Conservation (phyloP, 805 yeast species). For the Diddensiella caesifluorescens region DNA sequence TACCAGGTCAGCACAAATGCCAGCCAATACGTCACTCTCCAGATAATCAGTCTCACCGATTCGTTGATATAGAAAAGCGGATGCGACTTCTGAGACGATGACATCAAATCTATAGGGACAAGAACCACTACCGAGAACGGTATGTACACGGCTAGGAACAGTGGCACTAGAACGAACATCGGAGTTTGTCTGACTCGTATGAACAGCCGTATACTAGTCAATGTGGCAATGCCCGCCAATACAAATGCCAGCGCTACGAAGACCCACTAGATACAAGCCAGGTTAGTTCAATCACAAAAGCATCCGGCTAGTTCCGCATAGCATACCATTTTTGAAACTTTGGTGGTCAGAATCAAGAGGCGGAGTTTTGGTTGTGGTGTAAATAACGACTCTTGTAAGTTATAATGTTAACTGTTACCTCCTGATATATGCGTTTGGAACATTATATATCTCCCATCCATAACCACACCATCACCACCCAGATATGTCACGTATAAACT, state of each 20-base stretch:
- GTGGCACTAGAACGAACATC: constrained; percentile 40
- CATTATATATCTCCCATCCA: not conserved
- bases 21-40: constrained; percentile 77
- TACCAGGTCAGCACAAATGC: constrained; percentile 76
- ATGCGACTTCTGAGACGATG: constrained; percentile 40
- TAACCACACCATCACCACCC: constrained; percentile 2
- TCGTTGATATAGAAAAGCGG: constrained; percentile 46
- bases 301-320: not conserved
- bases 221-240: constrained; percentile 30
- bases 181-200: constrained; percentile 36
- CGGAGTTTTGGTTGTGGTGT: too few species aligned
- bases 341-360: not conserved
- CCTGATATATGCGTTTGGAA: not conserved
- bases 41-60: constrained; percentile 45
- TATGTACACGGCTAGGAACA: constrained; percentile 58
- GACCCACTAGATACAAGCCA: constrained; percentile 14
- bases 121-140: constrained; percentile 71
- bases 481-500: constrained; percentile 4
- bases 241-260: constrained; percentile 27
- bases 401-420: too few species aligned
- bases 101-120: constrained; percentile 68
- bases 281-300: not conserved
- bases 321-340: not conserved
- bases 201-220: constrained; percentile 35
- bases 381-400: too few species aligned